Percentiles rank a stretch among this genome's conserved stretches.
These are phyloP conservation scores for Bipolaris gigantea DNA, from an alignment of 2,329 filamentous ascomycete genomes.

Conservation along the genomic window DNA sequence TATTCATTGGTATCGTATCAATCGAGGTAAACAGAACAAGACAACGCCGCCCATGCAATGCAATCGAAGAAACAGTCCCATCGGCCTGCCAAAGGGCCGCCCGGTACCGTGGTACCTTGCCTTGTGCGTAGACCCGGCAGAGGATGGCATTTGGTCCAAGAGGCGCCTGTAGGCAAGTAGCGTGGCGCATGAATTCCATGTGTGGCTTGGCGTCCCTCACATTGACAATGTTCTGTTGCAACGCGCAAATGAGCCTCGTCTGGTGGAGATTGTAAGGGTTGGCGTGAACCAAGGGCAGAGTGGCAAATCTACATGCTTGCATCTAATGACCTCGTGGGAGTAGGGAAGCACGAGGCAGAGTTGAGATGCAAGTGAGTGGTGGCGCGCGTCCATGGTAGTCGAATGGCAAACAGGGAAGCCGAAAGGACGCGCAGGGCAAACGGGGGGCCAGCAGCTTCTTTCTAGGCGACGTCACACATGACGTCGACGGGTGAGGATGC, in stretches of 20 bases:
- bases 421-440: neutral
- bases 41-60: slow-evolving; percentile 17
- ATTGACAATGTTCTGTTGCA: neutral
- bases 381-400: neutral
- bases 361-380: too few relatives aligned
- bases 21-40: neutral
- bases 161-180: neutral
- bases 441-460: neutral
- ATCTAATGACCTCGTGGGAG: neutral
- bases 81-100: neutral
- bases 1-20: slow-evolving; percentile 31
- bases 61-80: neutral
- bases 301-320: neutral
- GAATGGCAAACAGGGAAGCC: neutral
- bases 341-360: neutral
- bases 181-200: neutral
- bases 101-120: neutral
- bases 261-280: neutral
- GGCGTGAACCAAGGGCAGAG: neutral
- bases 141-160: neutral
- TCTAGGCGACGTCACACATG: neutral
- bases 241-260: neutral
- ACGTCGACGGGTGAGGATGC: neutral
- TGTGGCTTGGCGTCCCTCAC: neutral
- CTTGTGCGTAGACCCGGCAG: neutral